These are phyloP conservation scores for Ramalina intermedia DNA, from an alignment of 495 filamentous ascomycete genomes.

Conservation along the genomic window DNA sequence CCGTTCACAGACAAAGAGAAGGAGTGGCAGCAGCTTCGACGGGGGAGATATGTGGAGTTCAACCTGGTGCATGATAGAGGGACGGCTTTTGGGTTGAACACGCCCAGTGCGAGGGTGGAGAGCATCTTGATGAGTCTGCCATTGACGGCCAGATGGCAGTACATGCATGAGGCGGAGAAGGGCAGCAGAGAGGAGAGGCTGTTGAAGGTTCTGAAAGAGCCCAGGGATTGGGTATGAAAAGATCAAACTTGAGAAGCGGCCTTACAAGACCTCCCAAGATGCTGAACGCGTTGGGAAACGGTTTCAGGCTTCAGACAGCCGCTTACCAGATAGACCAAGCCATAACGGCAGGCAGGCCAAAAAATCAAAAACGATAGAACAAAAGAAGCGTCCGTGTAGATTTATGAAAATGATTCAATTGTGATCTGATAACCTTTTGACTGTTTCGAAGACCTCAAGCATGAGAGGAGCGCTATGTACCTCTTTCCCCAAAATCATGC, in stretches of 20 bases:
- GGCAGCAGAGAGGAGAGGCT: constrained; percentile 61
- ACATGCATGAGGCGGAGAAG: constrained; percentile 77
- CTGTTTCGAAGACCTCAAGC: too few relatives aligned
- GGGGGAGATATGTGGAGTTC: constrained; percentile 94
- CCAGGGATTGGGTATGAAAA: constrained; percentile 72
- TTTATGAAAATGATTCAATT: too few relatives aligned
- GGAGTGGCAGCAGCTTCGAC: constrained; percentile 87
- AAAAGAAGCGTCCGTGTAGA: too few relatives aligned
- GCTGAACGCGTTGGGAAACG: too few relatives aligned
- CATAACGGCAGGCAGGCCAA: too few relatives aligned
- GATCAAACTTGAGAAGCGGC: neutral
- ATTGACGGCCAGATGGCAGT: constrained; percentile 82
- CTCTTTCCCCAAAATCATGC: too few relatives aligned
- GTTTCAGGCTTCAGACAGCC: too few relatives aligned
- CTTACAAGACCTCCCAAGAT: too few relatives aligned
- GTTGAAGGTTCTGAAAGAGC: constrained; percentile 69
- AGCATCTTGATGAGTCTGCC: constrained; percentile 97
- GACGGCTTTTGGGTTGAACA: constrained; percentile 86
- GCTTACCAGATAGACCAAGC: too few relatives aligned
- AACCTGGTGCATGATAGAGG: constrained; percentile 96
- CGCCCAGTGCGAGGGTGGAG: constrained; percentile 81
- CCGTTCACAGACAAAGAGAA: constrained; percentile 72
- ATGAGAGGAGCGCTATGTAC: too few relatives aligned
- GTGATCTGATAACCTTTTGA: too few relatives aligned
- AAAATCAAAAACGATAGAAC: too few relatives aligned